Evolutionary conservation across 2,329 filamentous ascomycete genomes (phyloP).

Genomic region (Canariomyces notabilis): DNA sequence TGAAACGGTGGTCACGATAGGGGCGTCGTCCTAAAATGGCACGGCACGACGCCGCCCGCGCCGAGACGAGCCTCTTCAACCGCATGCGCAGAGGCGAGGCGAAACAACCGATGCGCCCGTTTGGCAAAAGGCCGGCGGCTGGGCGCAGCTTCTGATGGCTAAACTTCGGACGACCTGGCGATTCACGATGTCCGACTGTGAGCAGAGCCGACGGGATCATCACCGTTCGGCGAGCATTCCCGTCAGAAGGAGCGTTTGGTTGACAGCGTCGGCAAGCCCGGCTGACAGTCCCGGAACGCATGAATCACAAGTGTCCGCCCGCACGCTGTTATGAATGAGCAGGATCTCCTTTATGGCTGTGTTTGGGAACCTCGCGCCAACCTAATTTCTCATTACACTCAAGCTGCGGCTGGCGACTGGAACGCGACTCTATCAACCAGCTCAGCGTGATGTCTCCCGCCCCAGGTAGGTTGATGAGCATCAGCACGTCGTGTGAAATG

Average conservation of each 20-base stretch:
- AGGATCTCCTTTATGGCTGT: no score
- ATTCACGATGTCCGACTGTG: constrained; percentile 10
- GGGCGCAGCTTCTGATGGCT: constrained; percentile 12
- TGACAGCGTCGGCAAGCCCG: constrained; percentile 2
- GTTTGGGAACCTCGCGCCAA: no score
- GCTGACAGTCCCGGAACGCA: constrained; percentile 1
- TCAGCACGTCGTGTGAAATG: background rate
- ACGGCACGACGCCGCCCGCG: constrained; percentile 20
- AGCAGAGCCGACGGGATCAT: background rate
- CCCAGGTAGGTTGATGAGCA: background rate
- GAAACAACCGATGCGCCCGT: background rate
- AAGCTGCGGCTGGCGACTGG: no score
- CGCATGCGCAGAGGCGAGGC: constrained; percentile 2
- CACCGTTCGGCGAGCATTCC: background rate
- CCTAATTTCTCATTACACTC: no score
- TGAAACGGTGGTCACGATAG: constrained; percentile 4
- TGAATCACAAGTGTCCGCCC: background rate
- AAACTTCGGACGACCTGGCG: constrained; percentile 21
- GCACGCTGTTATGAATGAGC: no score
- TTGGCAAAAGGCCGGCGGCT: constrained; percentile 8
- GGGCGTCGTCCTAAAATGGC: background rate
- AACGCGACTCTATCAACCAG: no score
- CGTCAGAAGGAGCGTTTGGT: background rate
- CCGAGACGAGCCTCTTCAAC: constrained; percentile 18
- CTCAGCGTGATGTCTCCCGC: background rate